Evolutionary conservation across 768 basidiomycete species (phyloP).

Genomic region (Scleroderma citrinum): DNA sequence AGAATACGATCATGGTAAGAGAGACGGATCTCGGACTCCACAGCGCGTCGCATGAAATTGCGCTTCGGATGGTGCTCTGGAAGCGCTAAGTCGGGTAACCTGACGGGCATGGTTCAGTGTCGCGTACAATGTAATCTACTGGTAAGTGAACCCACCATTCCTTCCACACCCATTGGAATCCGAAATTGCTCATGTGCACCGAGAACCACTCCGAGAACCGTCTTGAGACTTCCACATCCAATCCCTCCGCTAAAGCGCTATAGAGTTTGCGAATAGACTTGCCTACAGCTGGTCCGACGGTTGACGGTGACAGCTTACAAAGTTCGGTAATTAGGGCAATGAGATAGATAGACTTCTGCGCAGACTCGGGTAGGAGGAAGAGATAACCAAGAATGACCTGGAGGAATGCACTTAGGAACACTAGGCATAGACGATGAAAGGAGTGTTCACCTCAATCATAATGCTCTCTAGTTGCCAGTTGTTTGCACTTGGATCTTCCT

Average conservation of each 20-base stretch:
- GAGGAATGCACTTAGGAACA: not conserved
- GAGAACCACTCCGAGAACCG: constrained; percentile 94
- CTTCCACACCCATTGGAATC: constrained; percentile 98
- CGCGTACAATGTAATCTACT: not conserved
- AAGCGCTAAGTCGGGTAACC: constrained; percentile 81
- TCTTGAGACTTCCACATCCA: constrained; percentile 79
- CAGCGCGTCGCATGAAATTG: constrained; percentile 76
- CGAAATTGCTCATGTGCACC: constrained; percentile 95
- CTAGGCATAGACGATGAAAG: not conserved
- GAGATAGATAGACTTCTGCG: constrained; percentile 79
- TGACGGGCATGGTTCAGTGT: constrained; percentile 25
- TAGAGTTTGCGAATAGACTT: constrained; percentile 92
- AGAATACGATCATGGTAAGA: constrained; percentile 91
- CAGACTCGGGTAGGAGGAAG: constrained; percentile 71
- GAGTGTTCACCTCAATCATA: constrained; percentile 64
- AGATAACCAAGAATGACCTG: constrained; percentile 71
- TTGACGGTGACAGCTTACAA: constrained; percentile 88
- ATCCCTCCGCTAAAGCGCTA: constrained; percentile 66
- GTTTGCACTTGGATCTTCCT: constrained; percentile 50
- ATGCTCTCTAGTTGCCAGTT: constrained; percentile 89
- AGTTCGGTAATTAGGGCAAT: constrained; percentile 86
- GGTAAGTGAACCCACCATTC: constrained; percentile 67
- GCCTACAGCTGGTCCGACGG: constrained; percentile 93
- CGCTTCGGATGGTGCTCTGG: constrained; percentile 78
- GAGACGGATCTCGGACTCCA: constrained; percentile 86